A percentile compares a stretch with the other conserved stretches of the same genome.
These are phyloP conservation scores for Naganishia vishniacii DNA, from an alignment of 768 basidiomycete genomes.

Conservation along the genomic window DNA sequence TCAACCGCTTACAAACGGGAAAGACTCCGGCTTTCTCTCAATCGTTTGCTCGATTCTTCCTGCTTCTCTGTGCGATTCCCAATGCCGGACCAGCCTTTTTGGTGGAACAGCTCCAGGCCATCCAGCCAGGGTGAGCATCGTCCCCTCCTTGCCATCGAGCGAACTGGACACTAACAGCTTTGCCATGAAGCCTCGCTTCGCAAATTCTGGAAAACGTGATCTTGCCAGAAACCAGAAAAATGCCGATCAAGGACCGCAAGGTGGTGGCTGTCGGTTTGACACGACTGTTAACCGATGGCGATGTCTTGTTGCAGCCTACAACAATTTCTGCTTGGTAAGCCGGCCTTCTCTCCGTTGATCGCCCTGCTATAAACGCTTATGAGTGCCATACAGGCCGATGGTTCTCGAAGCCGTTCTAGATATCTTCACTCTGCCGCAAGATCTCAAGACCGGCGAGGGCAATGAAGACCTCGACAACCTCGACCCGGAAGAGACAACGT, in stretches of 20 bases:
- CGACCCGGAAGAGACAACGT: slow-evolving; percentile 88
- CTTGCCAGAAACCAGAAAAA: slow-evolving; percentile 71
- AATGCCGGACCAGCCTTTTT: slow-evolving; percentile 73
- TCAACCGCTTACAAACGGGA: slow-evolving; percentile 78
- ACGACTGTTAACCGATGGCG: slow-evolving; percentile 68
- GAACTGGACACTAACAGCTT: background rate
- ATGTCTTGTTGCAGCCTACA: slow-evolving; percentile 63
- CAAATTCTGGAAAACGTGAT: slow-evolving; percentile 73
- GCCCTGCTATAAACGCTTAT: background rate
- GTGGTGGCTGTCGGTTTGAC: slow-evolving; percentile 73
- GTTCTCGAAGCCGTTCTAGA: slow-evolving; percentile 66
- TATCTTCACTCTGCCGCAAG: slow-evolving; percentile 72
- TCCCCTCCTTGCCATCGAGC: background rate
- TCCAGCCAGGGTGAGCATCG: slow-evolving; percentile 69
- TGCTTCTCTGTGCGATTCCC: slow-evolving; percentile 69
- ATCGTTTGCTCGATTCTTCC: slow-evolving; percentile 70
- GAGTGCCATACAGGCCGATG: slow-evolving; percentile 57
- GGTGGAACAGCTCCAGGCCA: slow-evolving; percentile 68
- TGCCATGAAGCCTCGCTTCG: slow-evolving; percentile 63
- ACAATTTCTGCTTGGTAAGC: slow-evolving; percentile 61
- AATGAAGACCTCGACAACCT: slow-evolving; percentile 62
- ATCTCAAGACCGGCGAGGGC: slow-evolving; percentile 52
- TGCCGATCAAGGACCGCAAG: slow-evolving; percentile 77
- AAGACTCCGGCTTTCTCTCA: slow-evolving; percentile 86
- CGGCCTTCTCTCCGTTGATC: background rate